phyloP scores from a whole-genome alignment of 1,284 basidiomycete species.

The Golubevia sp. region DNA sequence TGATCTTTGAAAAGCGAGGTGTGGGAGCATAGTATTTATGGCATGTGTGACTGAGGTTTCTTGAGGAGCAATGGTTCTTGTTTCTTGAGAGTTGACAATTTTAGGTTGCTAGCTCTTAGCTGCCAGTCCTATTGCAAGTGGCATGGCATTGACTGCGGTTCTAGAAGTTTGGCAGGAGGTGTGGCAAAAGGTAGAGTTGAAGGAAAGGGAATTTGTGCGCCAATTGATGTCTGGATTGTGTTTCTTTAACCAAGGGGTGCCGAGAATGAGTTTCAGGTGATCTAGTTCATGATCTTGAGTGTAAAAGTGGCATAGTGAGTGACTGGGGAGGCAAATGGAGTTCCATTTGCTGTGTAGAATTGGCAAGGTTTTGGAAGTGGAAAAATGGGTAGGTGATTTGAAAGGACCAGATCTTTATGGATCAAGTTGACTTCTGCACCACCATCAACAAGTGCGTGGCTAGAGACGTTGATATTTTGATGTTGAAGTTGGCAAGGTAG shows the following conservation, averaged over 20 bases:
- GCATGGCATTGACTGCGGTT: too few species aligned
- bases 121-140: too few species aligned
- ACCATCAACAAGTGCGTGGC: constrained; percentile 5
- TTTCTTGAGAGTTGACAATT: too few species aligned
- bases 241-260: constrained; percentile 3
- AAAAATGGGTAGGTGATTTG: not conserved
- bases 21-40: too few species aligned
- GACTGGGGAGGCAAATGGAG: constrained; percentile 3
- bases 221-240: constrained; percentile 9
- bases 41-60: too few species aligned
- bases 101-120: too few species aligned
- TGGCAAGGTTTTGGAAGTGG: not conserved
- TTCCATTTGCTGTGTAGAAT: constrained; percentile 3
- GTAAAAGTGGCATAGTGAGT: constrained; percentile 1
- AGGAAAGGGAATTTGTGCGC: too few species aligned
- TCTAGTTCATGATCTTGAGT: constrained; percentile 1
- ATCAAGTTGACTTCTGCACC: constrained; percentile 6
- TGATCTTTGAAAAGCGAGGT: too few species aligned
- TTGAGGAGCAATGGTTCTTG: too few species aligned
- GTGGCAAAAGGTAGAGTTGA: too few species aligned
- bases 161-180: too few species aligned
- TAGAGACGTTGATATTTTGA: not conserved
- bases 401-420: not conserved
- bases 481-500: not conserved
- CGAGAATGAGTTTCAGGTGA: constrained; percentile 3